Evolutionary conservation across 2,329 filamentous ascomycete genomes (phyloP), one percentile per base, ranked within the genome.

Genomic region (Penicillium sp.): DNA sequence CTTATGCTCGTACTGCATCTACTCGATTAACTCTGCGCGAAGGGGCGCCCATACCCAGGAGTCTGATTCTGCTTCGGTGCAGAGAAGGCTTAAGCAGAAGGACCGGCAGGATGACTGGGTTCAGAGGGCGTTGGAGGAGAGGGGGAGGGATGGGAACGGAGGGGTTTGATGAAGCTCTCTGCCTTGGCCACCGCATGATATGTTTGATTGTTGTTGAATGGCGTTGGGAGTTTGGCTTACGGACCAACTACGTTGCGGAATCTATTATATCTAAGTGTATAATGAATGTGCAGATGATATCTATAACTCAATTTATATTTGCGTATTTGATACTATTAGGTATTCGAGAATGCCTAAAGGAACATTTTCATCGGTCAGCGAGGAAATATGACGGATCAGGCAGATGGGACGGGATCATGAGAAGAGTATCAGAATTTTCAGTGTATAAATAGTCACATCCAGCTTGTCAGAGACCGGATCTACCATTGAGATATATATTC

Each of bases 21-120:
- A 84, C 8, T 88, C 85, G 26, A 91, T 91, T 64, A 81, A 84
- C 63, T 85, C 87, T 26, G 89, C 89, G 3, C 89, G 90, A 68
- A 80, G 84, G 51, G 90, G 90, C 66, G 88, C 88, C 7, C 58
- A 60, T 13, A n/a, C 11, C 26, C 50, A 30, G 17, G 30, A 30
- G 26, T 19, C 19, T 31, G 45, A 29, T 48, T 38, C 46, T 30
- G n/a, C 30, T 2, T 44, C 30, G 30, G 23, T 30, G 44, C 58
- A 61, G 58, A 50, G 21, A 26, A 52, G 30, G 38, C 21, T 8
- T 23, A n/a, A 23, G 41, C 44, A 44, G 60, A 47, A 29, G 41
- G 41, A 46, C 9, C 54, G 47, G 45, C 55, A 62, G 50, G 55
- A 55, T 47, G 55, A 53, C 11, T 70, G 75, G 75, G 66, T 76